Evolutionary conservation across 2,329 filamentous ascomycete genomes (phyloP).

Genomic region (Cladosporium colombiae): DNA sequence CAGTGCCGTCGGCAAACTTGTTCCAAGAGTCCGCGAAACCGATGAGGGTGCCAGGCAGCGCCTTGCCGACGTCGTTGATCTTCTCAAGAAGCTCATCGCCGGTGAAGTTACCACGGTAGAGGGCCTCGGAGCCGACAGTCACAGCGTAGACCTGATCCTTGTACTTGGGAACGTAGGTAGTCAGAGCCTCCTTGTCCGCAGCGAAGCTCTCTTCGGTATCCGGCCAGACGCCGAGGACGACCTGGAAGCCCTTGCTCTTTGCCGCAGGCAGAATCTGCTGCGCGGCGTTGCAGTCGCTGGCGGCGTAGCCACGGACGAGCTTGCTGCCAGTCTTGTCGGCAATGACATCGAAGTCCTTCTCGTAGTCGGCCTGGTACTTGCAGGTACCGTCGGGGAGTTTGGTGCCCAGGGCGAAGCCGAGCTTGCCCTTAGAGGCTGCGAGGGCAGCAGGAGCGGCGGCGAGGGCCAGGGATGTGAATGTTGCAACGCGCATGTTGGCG

Average conservation of each 20-base stretch:
- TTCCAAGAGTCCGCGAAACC: constrained; percentile 75
- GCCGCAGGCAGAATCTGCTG: constrained; percentile 66
- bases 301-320: constrained; percentile 67
- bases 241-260: constrained; percentile 64
- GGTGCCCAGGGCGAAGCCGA: constrained; percentile 68
- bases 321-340: constrained; percentile 51
- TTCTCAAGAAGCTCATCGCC: constrained; percentile 60
- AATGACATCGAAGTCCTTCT: constrained; percentile 65
- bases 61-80: constrained; percentile 62
- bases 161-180: constrained; percentile 51
- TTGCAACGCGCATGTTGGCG: constrained; percentile 30
- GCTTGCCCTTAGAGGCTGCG: constrained; percentile 45
- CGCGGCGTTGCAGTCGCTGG: constrained; percentile 66
- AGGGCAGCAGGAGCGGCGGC: constrained; percentile 29
- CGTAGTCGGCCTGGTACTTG: constrained; percentile 64
- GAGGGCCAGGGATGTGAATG: constrained; percentile 31
- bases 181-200: constrained; percentile 61
- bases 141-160: constrained; percentile 65
- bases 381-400: constrained; percentile 62
- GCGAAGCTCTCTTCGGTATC: constrained; percentile 64
- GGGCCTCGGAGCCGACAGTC: constrained; percentile 69
- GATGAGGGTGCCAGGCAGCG: constrained; percentile 58
- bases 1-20: constrained; percentile 68
- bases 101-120: constrained; percentile 69
- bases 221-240: constrained; percentile 71